A percentile compares a stretch with the other conserved stretches of the same genome.
Evolutionary conservation across 257 asterid genomes (phyloP).

Genomic region (Capsicum pubescens): DNA sequence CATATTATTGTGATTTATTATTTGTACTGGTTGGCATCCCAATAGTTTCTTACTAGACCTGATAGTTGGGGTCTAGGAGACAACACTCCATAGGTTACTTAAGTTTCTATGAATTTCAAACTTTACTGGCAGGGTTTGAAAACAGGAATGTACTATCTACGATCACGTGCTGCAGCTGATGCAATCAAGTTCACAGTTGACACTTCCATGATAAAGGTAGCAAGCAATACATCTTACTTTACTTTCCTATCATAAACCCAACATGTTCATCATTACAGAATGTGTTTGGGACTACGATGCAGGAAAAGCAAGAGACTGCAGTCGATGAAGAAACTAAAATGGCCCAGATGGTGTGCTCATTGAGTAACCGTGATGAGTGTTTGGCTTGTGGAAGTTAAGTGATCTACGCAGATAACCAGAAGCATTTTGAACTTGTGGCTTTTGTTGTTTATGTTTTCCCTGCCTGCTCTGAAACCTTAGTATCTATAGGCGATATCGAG

Average conservation of each 20-base stretch:
- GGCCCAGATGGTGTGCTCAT: conserved; percentile 84
- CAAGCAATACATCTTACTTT: neutral
- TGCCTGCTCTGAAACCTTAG: neutral
- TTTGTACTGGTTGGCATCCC: neutral
- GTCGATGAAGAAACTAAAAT: conserved; percentile 65
- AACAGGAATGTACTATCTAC: conserved; percentile 92
- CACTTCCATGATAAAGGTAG: conserved; percentile 71
- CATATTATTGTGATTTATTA: neutral
- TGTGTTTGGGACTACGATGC: neutral
- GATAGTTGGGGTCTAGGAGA: neutral
- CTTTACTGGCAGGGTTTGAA: conserved; percentile 69
- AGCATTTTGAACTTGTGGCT: neutral
- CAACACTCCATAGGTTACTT: neutral
- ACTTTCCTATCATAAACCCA: neutral
- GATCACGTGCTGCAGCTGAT: conserved; percentile 95
- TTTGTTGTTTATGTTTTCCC: neutral
- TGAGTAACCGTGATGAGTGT: conserved; percentile 85
- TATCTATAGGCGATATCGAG: neutral
- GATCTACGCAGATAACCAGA: neutral
- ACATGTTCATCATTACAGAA: neutral
- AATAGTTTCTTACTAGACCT: neutral
- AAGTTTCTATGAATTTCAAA: neutral
- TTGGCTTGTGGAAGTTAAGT: conserved; percentile 84
- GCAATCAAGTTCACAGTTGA: conserved; percentile 95
- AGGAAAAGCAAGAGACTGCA: conserved; percentile 44